Percentiles rank a stretch among this genome's conserved stretches.
Evolutionary conservation across 2,329 filamentous ascomycete genomes (phyloP).

Genomic region (Fragosphaeria purpurea): DNA sequence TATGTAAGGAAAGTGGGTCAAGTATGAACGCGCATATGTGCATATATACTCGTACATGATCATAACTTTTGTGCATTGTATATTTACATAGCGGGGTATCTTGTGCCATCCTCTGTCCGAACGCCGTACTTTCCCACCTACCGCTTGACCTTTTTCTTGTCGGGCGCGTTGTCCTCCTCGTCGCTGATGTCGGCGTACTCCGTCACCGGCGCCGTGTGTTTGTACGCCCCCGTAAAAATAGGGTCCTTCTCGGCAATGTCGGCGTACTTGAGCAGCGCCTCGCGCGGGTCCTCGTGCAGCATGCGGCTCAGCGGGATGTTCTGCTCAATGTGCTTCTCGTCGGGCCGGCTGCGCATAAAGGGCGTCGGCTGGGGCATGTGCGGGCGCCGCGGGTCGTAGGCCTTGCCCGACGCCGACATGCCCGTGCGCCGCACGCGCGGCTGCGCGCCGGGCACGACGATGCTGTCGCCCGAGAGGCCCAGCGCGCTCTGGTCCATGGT

Average conservation of each 20-base stretch:
- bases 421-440: constrained; percentile 32
- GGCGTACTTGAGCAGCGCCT: constrained; percentile 89
- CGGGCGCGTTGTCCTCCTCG: constrained; percentile 60
- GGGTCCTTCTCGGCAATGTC: constrained; percentile 88
- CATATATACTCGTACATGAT: too few species aligned
- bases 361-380: constrained; percentile 77
- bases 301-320: constrained; percentile 85
- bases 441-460: constrained; percentile 58
- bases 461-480: constrained; percentile 74
- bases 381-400: constrained; percentile 71
- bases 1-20: neutral
- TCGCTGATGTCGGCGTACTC: constrained; percentile 87
- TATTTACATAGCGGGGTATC: too few species aligned
- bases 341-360: constrained; percentile 81
- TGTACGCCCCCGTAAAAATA: constrained; percentile 90
- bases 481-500: constrained; percentile 68
- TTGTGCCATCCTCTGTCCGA: too few species aligned
- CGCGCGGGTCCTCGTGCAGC: constrained; percentile 91
- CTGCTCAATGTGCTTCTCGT: constrained; percentile 79
- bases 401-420: constrained; percentile 62
- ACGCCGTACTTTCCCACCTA: constrained; percentile 21
- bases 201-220: constrained; percentile 80
- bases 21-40: too few species aligned
- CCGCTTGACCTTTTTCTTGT: constrained; percentile 53
- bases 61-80: too few species aligned